Base-by-base conservation (phyloP, 805 yeast genomes). In the Hanseniaspora vineae region DNA sequence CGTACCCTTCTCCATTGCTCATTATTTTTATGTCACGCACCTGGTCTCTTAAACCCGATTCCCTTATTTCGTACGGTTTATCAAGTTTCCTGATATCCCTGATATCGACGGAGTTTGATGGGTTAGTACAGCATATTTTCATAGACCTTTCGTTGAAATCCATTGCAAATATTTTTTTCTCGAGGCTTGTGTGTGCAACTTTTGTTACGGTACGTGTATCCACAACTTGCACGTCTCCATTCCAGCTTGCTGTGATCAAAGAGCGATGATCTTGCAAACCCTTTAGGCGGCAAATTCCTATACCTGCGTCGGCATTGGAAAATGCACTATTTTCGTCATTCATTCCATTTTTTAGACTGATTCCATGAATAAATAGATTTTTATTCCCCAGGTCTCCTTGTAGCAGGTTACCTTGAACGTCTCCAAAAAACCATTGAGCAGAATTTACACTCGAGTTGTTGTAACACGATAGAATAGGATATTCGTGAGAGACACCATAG, bases 21-120 rank as follows among this genome's bases (percentile, higher is more conserved):
- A 78, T 70, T 37, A 78, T 66, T 52, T 68, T 70, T 35, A 84
- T 55, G 20, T 73, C 74, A 44, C 80, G 67, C 1, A 81, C 76
- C 61, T 83, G 88, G 56, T 76, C 77, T 54, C 77, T 77, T 46
- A 85, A 67, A 0, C 89, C 85, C 37, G 80, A 73, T 49, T 80
- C 83, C 39, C 84, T 64, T 3, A 67, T 60, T 48, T 72, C 75
- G 14, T 73, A 49, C 0, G 85, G 81, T 3, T 55, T 48, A 1
- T 53, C 50, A 48, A 71, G 58, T 45, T 71, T 68, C 23, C 83
- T 64, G 11, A 71, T 56, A 53, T 83, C 88, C 58, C 76, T 80
- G 12, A 81, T 66, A 51, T 76, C 75, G 1, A 81, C 71, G 17
- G 20, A 8, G 31, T 40, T 18, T 11, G 65, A 62, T 39, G 83